These are phyloP conservation scores for Ustilago lituana DNA, from an alignment of 1,284 basidiomycete genomes.

Conservation along the genomic window DNA sequence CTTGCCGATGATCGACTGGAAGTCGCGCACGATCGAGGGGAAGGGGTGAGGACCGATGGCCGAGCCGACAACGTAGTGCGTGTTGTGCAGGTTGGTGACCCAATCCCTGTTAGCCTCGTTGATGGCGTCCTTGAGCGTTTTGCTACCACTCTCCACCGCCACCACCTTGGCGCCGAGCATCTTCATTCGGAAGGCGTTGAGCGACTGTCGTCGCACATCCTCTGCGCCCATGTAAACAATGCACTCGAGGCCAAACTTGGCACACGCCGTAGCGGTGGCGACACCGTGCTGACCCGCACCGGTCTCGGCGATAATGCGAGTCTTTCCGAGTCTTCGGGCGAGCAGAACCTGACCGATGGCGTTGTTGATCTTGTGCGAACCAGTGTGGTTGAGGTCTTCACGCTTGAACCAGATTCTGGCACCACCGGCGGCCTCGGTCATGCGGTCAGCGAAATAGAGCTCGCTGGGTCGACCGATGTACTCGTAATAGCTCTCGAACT, in stretches of 20 bases:
- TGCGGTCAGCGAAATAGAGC: constrained; percentile 78
- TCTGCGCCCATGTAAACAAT: constrained; percentile 99
- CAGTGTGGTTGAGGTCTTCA: constrained; percentile 78
- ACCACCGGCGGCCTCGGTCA: constrained; percentile 81
- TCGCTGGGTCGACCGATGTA: constrained; percentile 85
- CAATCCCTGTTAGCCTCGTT: constrained; percentile 77
- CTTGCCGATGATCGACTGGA: constrained; percentile 92
- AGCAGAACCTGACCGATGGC: constrained; percentile 76
- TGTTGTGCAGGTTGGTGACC: constrained; percentile 87
- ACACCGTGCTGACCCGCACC: constrained; percentile 99
- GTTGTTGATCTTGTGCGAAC: constrained; percentile 68
- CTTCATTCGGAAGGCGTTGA: constrained; percentile 97
- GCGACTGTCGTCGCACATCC: constrained; percentile 90
- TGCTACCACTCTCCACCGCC: constrained; percentile 90
- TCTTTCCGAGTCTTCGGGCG: constrained; percentile 91
- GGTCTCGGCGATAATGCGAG: constrained; percentile 96
- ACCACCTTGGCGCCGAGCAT: constrained; percentile 90
- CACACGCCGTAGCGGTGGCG: constrained; percentile 96
- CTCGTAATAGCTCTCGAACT: constrained; percentile 86
- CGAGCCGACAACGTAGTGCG: constrained; percentile 96
- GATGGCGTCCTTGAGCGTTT: constrained; percentile 87
- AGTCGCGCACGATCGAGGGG: constrained; percentile 97
- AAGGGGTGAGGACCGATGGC: constrained; percentile 98
- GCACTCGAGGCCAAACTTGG: constrained; percentile 94
- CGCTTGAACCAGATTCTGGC: constrained; percentile 98